These are phyloP conservation scores for Aureobasidium sp. DNA, from an alignment of 2,329 filamentous ascomycete species.

Conservation along the genomic window DNA sequence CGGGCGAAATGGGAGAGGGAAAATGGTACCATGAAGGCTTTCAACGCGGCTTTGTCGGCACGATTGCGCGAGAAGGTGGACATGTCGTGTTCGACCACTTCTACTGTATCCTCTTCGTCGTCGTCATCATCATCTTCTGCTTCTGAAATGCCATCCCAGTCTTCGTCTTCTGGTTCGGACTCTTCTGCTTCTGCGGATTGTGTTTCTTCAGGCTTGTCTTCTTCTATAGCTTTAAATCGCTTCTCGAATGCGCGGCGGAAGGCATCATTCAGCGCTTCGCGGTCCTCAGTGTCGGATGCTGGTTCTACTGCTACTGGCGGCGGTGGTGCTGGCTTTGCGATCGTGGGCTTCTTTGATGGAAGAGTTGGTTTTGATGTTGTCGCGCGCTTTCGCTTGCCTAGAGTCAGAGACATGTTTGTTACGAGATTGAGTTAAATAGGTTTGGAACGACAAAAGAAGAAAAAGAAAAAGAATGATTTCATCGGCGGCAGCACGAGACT, in stretches of 20 bases:
- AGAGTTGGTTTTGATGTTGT: constrained; percentile 22
- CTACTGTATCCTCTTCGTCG: constrained; percentile 34
- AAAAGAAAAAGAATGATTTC: background rate
- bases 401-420: constrained; percentile 31
- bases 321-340: background rate
- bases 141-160: constrained; percentile 17
- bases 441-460: background rate
- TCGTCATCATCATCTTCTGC: constrained; percentile 30
- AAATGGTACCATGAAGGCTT: constrained; percentile 67
- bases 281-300: constrained; percentile 40
- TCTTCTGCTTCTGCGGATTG: constrained; percentile 24
- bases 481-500: background rate
- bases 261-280: constrained; percentile 52
- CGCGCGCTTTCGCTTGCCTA: constrained; percentile 41
- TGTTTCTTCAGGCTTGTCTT: constrained; percentile 24
- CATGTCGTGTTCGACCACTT: constrained; percentile 40
- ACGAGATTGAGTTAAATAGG: too few species aligned
- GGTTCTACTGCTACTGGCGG: constrained; percentile 15
- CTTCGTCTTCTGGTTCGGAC: constrained; percentile 24
- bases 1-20: background rate
- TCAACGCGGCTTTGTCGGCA: constrained; percentile 55
- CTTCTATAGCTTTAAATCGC: constrained; percentile 66
- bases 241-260: constrained; percentile 83
- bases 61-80: constrained; percentile 15
- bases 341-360: constrained; percentile 10